Conservation (phyloP, 2,329 filamentous ascomycete species). For the Monilinia fructicola region DNA sequence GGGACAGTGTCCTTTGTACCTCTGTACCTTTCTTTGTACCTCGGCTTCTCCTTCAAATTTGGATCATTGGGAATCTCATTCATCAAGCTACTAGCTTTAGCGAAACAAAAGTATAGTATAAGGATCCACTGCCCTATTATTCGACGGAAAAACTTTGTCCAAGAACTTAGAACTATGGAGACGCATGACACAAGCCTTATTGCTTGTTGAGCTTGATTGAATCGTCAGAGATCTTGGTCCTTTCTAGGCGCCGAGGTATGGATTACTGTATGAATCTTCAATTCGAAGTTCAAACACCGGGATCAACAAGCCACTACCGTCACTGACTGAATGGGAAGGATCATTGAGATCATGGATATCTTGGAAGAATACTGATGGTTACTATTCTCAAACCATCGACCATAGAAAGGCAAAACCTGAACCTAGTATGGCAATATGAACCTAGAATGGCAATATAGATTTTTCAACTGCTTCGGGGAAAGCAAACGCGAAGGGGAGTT, state of each 20-base stretch:
- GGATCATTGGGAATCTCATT: background rate
- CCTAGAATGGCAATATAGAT: background rate
- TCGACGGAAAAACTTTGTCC: conserved; percentile 15
- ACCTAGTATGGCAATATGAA: background rate
- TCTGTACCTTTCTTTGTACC: background rate
- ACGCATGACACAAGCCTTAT: conserved; percentile 6
- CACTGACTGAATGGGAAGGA: background rate
- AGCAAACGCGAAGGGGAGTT: background rate
- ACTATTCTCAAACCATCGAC: background rate
- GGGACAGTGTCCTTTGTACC: background rate
- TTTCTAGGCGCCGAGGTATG: conserved; percentile 14
- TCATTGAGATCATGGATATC: background rate
- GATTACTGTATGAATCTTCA: background rate
- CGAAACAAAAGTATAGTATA: background rate
- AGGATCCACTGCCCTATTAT: conserved; percentile 2
- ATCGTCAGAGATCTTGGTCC: background rate
- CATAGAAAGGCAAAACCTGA: background rate
- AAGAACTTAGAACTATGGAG: background rate
- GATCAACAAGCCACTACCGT: conserved; percentile 7
- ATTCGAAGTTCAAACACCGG: conserved; percentile 1
- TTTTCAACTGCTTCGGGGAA: background rate
- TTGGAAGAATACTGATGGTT: background rate
- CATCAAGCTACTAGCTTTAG: conserved; percentile 12
- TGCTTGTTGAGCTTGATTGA: background rate
- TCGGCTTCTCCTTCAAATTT: conserved; percentile 5